Evolutionary conservation across 2,329 filamentous ascomycete species (phyloP).

Genomic region (Alternaria dauci): DNA sequence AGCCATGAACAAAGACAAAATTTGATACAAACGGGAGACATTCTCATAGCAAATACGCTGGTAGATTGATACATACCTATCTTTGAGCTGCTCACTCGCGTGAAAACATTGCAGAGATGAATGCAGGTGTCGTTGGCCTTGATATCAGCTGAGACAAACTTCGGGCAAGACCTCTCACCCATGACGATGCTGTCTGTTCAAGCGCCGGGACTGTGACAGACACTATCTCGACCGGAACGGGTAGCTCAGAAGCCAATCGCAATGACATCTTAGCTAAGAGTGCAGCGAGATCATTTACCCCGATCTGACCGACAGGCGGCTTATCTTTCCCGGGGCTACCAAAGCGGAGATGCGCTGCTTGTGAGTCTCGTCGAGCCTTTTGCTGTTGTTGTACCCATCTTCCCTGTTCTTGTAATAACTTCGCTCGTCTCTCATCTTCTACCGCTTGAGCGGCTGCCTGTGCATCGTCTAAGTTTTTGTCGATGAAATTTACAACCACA

Average conservation of each 20-base stretch:
- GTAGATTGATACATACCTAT: not conserved
- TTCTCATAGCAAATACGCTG: not conserved
- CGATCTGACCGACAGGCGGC: not conserved
- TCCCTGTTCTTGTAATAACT: not conserved
- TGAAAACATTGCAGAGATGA: not conserved
- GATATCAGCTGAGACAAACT: not conserved
- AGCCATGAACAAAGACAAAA: not conserved
- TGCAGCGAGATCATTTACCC: not conserved
- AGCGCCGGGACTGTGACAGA: not conserved
- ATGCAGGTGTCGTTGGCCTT: not conserved
- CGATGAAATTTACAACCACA: not conserved
- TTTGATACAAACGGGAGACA: not conserved
- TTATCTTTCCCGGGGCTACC: accelerated
- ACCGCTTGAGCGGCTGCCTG: not conserved
- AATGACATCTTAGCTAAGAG: not conserved
- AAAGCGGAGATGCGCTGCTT: not conserved
- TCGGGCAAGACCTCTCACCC: not conserved
- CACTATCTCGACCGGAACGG: not conserved
- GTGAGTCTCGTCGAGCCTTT: not conserved
- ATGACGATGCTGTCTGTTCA: not conserved
- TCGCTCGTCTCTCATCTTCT: not conserved
- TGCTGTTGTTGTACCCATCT: not conserved
- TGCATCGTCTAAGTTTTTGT: not conserved
- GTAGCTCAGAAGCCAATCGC: not conserved
- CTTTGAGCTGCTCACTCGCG: not conserved